These are phyloP conservation scores for Pueraria montana DNA, from an alignment of 306 rosid species.

Conservation along the genomic window DNA sequence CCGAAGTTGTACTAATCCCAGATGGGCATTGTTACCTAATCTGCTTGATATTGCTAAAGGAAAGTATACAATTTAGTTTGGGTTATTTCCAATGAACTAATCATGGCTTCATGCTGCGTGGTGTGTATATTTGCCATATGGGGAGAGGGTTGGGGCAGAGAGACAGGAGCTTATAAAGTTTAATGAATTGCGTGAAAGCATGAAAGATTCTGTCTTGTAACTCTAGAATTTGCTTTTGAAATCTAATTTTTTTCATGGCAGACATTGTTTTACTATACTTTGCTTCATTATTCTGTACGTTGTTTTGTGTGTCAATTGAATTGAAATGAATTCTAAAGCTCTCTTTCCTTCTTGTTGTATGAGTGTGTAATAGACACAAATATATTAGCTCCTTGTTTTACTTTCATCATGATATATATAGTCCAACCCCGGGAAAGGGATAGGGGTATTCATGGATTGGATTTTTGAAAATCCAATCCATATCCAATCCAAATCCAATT, in stretches of 20 bases:
- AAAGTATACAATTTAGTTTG: conserved; percentile 18
- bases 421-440: too few species aligned
- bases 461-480: too few species aligned
- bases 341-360: too few species aligned
- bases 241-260: background rate
- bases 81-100: conserved; percentile 4
- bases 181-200: background rate
- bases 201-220: background rate
- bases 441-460: too few species aligned
- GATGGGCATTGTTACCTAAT: background rate
- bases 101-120: background rate
- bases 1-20: background rate
- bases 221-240: background rate
- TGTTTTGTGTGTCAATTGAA: too few species aligned
- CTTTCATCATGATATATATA: too few species aligned
- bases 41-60: conserved; percentile 22
- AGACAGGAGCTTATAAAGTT: background rate
- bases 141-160: background rate
- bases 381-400: too few species aligned
- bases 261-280: background rate
- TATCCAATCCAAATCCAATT: too few species aligned
- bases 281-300: too few species aligned
- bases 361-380: too few species aligned
- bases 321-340: too few species aligned
- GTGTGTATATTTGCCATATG: background rate